Percentiles rank a stretch among this genome's conserved stretches.
Evolutionary conservation across 2,329 filamentous ascomycete genomes (phyloP).

Genomic region (Dactylellina cionopaga): DNA sequence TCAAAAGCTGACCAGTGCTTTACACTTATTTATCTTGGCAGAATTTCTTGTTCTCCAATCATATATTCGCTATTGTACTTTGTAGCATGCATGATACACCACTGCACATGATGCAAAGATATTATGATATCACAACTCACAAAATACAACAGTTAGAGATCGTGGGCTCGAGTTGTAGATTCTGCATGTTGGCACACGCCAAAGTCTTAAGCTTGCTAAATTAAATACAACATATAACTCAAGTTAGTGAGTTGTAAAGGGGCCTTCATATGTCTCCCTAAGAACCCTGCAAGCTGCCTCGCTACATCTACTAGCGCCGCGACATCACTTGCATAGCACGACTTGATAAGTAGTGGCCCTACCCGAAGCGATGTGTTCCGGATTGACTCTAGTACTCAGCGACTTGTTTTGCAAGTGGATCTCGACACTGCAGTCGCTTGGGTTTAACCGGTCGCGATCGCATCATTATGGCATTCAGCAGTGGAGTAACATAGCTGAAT

Average conservation of each 20-base stretch:
- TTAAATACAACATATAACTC: too few species aligned
- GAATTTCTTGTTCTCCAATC: too few species aligned
- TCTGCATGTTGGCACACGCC: too few species aligned
- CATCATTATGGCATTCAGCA: constrained; percentile 1
- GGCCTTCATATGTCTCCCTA: constrained; percentile 8
- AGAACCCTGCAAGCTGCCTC: constrained; percentile 1
- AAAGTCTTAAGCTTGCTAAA: too few species aligned
- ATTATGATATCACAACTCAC: too few species aligned
- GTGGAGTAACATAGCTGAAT: constrained; percentile 6
- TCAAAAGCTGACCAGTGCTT: too few species aligned
- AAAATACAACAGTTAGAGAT: too few species aligned
- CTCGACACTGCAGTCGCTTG: background rate
- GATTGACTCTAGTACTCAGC: constrained; percentile 1
- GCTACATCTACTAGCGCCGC: background rate
- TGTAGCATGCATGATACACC: too few species aligned
- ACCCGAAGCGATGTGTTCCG: background rate
- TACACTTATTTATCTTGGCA: too few species aligned
- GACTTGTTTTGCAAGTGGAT: constrained; percentile 1
- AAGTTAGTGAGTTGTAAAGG: background rate
- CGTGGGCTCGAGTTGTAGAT: too few species aligned
- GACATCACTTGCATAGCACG: background rate
- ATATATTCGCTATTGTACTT: too few species aligned
- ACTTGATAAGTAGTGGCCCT: constrained; percentile 5
- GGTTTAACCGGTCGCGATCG: background rate
- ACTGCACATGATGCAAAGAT: too few species aligned